Evolutionary conservation across 2,329 filamentous ascomycete genomes (phyloP), one percentile per base, ranked within the genome.

Genomic region (Alternaria arborescens): DNA sequence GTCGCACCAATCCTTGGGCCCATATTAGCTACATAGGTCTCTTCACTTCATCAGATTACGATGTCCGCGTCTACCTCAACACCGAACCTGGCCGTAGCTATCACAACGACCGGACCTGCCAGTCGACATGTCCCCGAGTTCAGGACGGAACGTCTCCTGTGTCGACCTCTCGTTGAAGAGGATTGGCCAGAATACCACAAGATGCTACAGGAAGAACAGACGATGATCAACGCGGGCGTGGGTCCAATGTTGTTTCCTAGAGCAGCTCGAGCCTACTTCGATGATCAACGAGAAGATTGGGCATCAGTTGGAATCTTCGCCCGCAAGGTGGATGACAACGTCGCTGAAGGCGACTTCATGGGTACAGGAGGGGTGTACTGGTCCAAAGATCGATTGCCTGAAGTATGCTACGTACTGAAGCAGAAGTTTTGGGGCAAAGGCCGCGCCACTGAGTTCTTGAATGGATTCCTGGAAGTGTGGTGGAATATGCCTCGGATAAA

Each of bases 31-130:
- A 30, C 28, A 30, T 30, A 30, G 28, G 8, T 30, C 28, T 12
- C 28, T 12, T 11, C 5, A 1, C 0, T 11, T 0, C 5, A 2
- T 11, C 8, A 30, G 0, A 11, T 2, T 30, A 30, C 28, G 4
- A 30, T 11, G 11, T 30, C 28, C 28, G 28, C 28, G 10, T 30
- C 8, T 30, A 11, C 28, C 28, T 2, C 4, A 30, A 2, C 28
- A 30, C 11, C 10, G 11, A 30, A 30, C 11, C 28, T 11, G 10
- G 5, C 4, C 28, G 0, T 30, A 30, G 28, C 28, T 30, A 11
- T 30, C 28, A 30, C 10, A 0, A 30, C 28, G 1, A 30, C 28
- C 28, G 8, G 28, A 30, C 8, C 28, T 2, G 8, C 28, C 0
- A 11, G 1, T 26, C 28, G 28, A 0, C 28, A 11, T 11, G 1